Base-by-base conservation (phyloP, 345 rosid genomes). In the Lepidium africanum region DNA sequence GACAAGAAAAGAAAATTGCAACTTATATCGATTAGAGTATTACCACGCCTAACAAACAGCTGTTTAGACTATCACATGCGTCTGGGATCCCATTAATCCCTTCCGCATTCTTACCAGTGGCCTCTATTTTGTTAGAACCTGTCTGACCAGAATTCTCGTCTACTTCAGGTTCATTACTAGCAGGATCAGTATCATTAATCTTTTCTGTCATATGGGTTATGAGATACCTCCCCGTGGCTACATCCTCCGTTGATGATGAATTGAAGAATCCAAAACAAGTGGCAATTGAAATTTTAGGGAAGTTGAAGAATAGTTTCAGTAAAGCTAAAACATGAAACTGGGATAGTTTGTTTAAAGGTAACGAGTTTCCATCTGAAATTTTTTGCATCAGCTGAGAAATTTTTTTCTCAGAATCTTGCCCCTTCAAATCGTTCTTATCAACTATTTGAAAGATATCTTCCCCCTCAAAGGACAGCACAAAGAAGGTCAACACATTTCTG, bases 31-130 rank as follows among this genome's bases (percentile, higher is more conserved):
- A 65, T 64, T 50, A 59, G 56, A 61, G 64, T 39, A 82, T 84
- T 86, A 91, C 99, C 99, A 81, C 73, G 71, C 77, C 88, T 78
- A 94, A 78, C 82, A 94, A 74, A 82, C 88, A 87, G 73, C 72
- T 83, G 58, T 59, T 66, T 3, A 79, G 72, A 58, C 21, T 69
- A 70, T 73, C 30, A 51, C 79, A 76, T 60, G 76, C 71, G 77
- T 74, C 76, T 63, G 57, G 77, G 55, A 77, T 59, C 66, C 42
- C 76, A 59, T 54, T 58, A 36, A 70, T 57, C 35, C 76, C 74
- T 74, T 62, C 81, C 27, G 25, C 58, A 53, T 77, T 77, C 71
- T 66, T 68, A 59, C 73, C 70, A 63, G 57, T 47, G 60, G 48
- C 67, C 67, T 66, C 79, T 61, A 50, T 62, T 50, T 55, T 61